These are phyloP conservation scores for Pseudogymnoascus sp. DNA, from an alignment of 2,329 filamentous ascomycete species.

Conservation along the genomic window DNA sequence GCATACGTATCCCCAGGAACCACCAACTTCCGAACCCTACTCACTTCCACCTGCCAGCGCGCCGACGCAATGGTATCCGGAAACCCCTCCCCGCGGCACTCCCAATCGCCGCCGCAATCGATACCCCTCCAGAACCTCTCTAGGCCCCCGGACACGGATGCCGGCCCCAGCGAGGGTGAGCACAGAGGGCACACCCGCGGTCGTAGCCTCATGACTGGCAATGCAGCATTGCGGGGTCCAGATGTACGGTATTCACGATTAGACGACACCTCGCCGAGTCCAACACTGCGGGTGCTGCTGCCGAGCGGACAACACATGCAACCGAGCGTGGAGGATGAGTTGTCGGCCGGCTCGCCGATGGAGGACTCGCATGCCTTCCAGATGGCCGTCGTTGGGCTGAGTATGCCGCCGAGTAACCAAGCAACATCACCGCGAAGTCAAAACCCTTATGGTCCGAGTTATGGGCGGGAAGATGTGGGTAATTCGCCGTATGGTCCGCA, in stretches of 20 bases:
- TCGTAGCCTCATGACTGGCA: slow-evolving; percentile 26
- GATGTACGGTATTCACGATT: slow-evolving; percentile 27
- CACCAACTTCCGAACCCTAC: background rate
- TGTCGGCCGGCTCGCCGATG: slow-evolving; percentile 23
- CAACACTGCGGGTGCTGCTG: slow-evolving; percentile 16
- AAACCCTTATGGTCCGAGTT: slow-evolving; percentile 27
- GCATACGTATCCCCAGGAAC: background rate
- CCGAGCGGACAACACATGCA: slow-evolving; percentile 14
- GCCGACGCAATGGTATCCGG: slow-evolving; percentile 39
- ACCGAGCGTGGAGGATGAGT: slow-evolving; percentile 16
- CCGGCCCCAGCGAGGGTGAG: slow-evolving; percentile 8
- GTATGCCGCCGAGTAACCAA: slow-evolving; percentile 15
- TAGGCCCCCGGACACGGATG: slow-evolving; percentile 29
- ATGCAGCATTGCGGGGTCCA: slow-evolving; percentile 23
- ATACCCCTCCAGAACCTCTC: slow-evolving; percentile 64
- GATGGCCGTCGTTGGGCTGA: slow-evolving; percentile 16
- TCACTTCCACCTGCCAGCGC: background rate
- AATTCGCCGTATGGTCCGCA: slow-evolving; percentile 22
- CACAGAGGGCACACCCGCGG: slow-evolving; percentile 23
- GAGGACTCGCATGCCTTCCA: slow-evolving; percentile 27
- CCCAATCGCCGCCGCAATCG: slow-evolving; percentile 46
- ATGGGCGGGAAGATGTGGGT: slow-evolving; percentile 21
- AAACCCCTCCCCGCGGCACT: slow-evolving; percentile 35
- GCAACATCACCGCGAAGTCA: slow-evolving; percentile 24
- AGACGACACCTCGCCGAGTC: slow-evolving; percentile 24